These are phyloP conservation scores for Blastomyces gilchristii DNA, from an alignment of 2,329 filamentous ascomycete species.

Conservation along the genomic window DNA sequence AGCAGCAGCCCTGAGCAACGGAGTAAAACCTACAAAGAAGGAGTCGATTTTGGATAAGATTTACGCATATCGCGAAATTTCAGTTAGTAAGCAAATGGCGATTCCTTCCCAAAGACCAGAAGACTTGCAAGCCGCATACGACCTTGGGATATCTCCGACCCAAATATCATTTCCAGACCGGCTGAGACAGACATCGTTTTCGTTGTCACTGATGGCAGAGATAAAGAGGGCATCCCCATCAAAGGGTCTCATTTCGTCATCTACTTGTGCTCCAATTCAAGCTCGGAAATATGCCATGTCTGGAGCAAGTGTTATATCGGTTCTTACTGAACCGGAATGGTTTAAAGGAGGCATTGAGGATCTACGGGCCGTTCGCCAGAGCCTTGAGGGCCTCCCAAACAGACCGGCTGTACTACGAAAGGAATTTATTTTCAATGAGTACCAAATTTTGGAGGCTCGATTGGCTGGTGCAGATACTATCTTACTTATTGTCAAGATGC, in stretches of 20 bases:
- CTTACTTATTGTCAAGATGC: constrained; percentile 96
- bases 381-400: constrained; percentile 82
- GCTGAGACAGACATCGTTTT: constrained; percentile 69
- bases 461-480: constrained; percentile 91
- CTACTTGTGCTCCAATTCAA: constrained; percentile 79
- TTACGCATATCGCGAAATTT: constrained; percentile 66
- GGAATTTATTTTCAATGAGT: constrained; percentile 96
- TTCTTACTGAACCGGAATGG: constrained; percentile 97
- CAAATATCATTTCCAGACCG: constrained; percentile 70
- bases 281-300: constrained; percentile 85
- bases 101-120: constrained; percentile 73
- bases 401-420: constrained; percentile 86
- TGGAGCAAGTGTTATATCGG: constrained; percentile 92
- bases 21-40: constrained; percentile 46
- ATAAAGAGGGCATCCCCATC: constrained; percentile 95
- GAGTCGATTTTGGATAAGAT: constrained; percentile 85
- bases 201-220: constrained; percentile 91
- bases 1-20: constrained; percentile 16
- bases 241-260: constrained; percentile 84
- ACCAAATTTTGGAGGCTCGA: constrained; percentile 91
- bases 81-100: constrained; percentile 69
- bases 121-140: constrained; percentile 78
- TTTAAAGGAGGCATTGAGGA: constrained; percentile 98
- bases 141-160: constrained; percentile 74
- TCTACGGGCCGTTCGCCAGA: constrained; percentile 73